These are phyloP conservation scores for Endoconidiophora polonica DNA, from an alignment of 2,329 filamentous ascomycete genomes.

Conservation along the genomic window DNA sequence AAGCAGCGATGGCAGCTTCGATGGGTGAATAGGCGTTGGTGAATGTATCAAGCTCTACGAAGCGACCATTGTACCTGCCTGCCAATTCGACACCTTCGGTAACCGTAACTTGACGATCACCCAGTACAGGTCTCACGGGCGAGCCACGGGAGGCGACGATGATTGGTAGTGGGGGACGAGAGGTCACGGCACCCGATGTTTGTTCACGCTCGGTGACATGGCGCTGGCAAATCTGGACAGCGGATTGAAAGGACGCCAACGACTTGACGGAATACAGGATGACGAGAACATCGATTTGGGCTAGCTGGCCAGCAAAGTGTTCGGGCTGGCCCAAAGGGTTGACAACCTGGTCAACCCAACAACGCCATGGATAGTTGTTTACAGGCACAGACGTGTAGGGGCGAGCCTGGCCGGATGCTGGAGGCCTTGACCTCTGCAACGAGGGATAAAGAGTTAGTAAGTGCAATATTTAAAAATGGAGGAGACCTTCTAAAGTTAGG, in stretches of 20 bases:
- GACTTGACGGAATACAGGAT: constrained; percentile 9
- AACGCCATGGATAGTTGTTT: constrained; percentile 8
- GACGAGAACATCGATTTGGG: constrained; percentile 10
- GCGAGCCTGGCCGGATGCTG: not conserved
- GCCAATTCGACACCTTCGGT: constrained; percentile 5
- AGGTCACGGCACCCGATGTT: not conserved
- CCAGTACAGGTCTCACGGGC: not conserved
- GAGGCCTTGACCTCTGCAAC: not conserved
- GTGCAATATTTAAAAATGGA: not conserved
- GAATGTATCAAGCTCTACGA: constrained; percentile 5
- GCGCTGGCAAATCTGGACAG: constrained; percentile 8
- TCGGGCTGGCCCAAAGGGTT: constrained; percentile 10
- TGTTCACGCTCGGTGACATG: constrained; percentile 1
- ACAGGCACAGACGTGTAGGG: constrained; percentile 9
- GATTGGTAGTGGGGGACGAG: constrained; percentile 3
- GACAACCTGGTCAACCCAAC: constrained; percentile 12
- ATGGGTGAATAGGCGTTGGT: constrained; percentile 4
- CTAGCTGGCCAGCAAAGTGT: constrained; percentile 11
- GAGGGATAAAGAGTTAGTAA: too few species aligned
- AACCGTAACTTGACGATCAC: constrained; percentile 1
- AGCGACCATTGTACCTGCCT: constrained; percentile 10
- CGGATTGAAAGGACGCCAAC: constrained; percentile 5
- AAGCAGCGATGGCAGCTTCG: constrained; percentile 9
- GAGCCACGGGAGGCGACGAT: constrained; percentile 6
- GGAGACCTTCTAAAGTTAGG: not conserved